A percentile compares a stretch with the other conserved stretches of the same genome.
phyloP scores from a whole-genome alignment of 441 rosid species.

The California macrophylla region DNA sequence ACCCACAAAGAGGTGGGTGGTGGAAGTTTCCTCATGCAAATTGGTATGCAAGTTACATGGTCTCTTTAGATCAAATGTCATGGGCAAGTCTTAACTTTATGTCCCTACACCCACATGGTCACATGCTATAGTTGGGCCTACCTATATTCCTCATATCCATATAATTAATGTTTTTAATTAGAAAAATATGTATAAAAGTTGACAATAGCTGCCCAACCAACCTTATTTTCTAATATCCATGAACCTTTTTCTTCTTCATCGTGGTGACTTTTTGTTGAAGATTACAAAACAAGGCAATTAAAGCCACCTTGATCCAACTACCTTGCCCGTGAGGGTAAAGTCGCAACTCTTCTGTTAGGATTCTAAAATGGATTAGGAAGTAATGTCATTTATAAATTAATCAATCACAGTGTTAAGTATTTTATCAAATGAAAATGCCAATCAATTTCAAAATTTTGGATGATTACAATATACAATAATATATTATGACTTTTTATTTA shows the following conservation, averaged over 20 bases:
- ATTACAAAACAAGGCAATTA: not conserved
- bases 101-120: conserved; percentile 5
- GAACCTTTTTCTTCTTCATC: not conserved
- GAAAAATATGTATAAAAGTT: not conserved
- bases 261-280: not conserved
- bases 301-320: not conserved
- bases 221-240: not conserved
- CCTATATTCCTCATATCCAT: not conserved
- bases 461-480: too few relatives aligned
- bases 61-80: not conserved
- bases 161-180: not conserved
- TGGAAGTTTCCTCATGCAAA: not conserved
- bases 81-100: conserved; percentile 1
- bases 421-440: not conserved
- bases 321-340: not conserved
- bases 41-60: not conserved
- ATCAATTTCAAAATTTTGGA: too few relatives aligned
- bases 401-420: too few relatives aligned
- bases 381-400: not conserved
- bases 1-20: conserved; percentile 1
- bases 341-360: not conserved
- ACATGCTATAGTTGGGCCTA: conserved; percentile 7
- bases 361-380: not conserved
- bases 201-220: not conserved
- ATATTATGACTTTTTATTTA: too few relatives aligned